Conservation (phyloP, 2,329 filamentous ascomycete genomes). For the Talaromyces sp. region DNA sequence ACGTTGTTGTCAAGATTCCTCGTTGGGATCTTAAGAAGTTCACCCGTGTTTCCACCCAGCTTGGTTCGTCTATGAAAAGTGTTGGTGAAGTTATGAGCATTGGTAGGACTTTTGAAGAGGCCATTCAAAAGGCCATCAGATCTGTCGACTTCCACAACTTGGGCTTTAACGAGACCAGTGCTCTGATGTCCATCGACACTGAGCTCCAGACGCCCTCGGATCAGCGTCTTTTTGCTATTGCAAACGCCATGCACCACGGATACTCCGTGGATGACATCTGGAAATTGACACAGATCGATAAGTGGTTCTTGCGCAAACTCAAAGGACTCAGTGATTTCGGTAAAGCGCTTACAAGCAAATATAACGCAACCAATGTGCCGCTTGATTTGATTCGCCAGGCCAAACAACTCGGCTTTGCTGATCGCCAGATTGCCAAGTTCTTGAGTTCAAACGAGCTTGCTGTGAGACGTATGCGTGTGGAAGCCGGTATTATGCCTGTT, state of each 20-base stretch:
- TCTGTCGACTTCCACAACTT: constrained; percentile 93
- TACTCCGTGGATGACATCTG: constrained; percentile 96
- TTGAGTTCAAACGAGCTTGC: constrained; percentile 92
- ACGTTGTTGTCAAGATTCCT: constrained; percentile 97
- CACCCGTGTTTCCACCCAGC: constrained; percentile 87
- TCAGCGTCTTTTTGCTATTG: constrained; percentile 93
- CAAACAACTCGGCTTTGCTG: constrained; percentile 91
- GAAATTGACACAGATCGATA: constrained; percentile 97
- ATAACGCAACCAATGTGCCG: constrained; percentile 61
- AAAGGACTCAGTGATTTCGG: constrained; percentile 87
- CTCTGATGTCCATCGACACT: constrained; percentile 90
- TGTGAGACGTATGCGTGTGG: constrained; percentile 75
- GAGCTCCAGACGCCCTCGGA: constrained; percentile 97
- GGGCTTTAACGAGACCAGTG: constrained; percentile 86
- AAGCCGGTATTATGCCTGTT: constrained; percentile 77
- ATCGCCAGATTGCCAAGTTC: constrained; percentile 89
- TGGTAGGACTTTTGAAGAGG: constrained; percentile 92
- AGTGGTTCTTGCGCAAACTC: constrained; percentile 92
- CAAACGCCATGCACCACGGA: constrained; percentile 91
- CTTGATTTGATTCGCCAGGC: constrained; percentile 68
- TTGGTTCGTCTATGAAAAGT: constrained; percentile 99
- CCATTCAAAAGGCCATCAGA: constrained; percentile 95
- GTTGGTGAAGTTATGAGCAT: constrained; percentile 99
- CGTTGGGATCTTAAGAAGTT: constrained; percentile 99
- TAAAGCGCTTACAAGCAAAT: constrained; percentile 63